Conservation (phyloP, 495 filamentous ascomycete species). For the Neurospora discreta region DNA sequence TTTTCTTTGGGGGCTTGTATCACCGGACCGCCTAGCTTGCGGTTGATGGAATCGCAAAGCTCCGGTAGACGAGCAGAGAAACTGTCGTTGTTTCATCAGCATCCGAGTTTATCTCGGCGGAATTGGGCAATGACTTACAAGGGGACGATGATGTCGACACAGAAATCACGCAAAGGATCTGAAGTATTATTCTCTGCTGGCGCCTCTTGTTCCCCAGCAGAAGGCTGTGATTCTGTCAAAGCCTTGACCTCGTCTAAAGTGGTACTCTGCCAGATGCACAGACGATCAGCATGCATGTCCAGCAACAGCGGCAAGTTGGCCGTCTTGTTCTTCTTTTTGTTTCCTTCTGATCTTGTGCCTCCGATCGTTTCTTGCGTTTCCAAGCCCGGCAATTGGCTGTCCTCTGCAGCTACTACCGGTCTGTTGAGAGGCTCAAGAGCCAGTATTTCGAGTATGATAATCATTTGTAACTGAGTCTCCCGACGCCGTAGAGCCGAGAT, state of each 20-base stretch:
- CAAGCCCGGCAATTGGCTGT: slow-evolving; percentile 29
- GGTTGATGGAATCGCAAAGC: slow-evolving; percentile 65
- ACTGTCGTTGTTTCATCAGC: slow-evolving; percentile 23
- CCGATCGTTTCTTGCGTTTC: slow-evolving; percentile 12
- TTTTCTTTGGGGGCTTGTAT: slow-evolving; percentile 47
- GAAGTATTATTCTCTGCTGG: slow-evolving; percentile 20
- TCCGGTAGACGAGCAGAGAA: slow-evolving; percentile 77
- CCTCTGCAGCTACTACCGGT: slow-evolving; percentile 24
- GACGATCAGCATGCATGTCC: slow-evolving; percentile 76
- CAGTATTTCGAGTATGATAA: slow-evolving; percentile 79
- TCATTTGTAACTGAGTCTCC: slow-evolving; percentile 83
- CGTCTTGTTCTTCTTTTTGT: slow-evolving; percentile 28
- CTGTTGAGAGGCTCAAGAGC: slow-evolving; percentile 50
- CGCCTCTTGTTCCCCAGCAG: slow-evolving; percentile 16
- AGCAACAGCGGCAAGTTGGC: slow-evolving; percentile 46
- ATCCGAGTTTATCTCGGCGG: not conserved
- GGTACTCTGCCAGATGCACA: slow-evolving; percentile 96
- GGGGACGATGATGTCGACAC: slow-evolving; percentile 82
- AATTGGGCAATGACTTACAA: slow-evolving; percentile 48
- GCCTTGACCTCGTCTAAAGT: slow-evolving; percentile 43
- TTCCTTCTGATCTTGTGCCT: slow-evolving; percentile 14
- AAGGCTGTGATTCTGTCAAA: slow-evolving; percentile 36
- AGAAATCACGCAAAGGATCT: slow-evolving; percentile 54
- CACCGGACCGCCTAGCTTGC: slow-evolving; percentile 73
- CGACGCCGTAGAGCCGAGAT: slow-evolving; percentile 56